These are phyloP conservation scores for Hygrocybe coccinea DNA, from an alignment of 768 basidiomycete species.

Conservation along the genomic window DNA sequence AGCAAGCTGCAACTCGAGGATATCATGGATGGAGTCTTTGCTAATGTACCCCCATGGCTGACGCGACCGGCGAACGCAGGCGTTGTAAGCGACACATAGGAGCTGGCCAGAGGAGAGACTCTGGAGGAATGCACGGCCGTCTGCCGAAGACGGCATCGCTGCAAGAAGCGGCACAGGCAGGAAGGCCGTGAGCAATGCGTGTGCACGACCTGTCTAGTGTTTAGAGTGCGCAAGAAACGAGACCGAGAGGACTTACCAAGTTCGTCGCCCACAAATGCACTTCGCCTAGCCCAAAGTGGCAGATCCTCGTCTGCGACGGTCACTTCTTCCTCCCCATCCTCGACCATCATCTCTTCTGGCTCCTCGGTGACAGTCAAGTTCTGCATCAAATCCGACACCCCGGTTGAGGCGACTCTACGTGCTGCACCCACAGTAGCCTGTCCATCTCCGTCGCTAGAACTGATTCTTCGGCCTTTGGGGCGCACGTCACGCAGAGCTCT, in stretches of 20 bases:
- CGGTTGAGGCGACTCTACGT: slow-evolving; percentile 53
- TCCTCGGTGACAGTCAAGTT: slow-evolving; percentile 30
- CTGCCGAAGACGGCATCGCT: not conserved
- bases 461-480: slow-evolving; percentile 8
- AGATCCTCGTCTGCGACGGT: slow-evolving; percentile 66
- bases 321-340: slow-evolving; percentile 26
- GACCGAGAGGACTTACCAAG: slow-evolving; percentile 43
- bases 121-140: slow-evolving; percentile 42
- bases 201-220: slow-evolving; percentile 50
- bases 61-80: slow-evolving; percentile 70
- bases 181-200: slow-evolving; percentile 54
- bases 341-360: slow-evolving; percentile 47
- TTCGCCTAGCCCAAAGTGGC: slow-evolving; percentile 71
- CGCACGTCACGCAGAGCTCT: slow-evolving; percentile 27
- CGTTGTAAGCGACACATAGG: slow-evolving; percentile 77
- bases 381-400: slow-evolving; percentile 40
- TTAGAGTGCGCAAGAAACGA: not conserved
- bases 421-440: slow-evolving; percentile 28
- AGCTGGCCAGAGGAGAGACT: slow-evolving; percentile 72
- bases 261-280: slow-evolving; percentile 48
- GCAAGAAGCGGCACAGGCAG: slow-evolving; percentile 53
- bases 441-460: slow-evolving; percentile 36
- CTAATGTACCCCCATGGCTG: slow-evolving; percentile 88
- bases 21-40: slow-evolving; percentile 72
- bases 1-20: slow-evolving; percentile 58